Conservation (phyloP, 2,329 filamentous ascomycete genomes). For the Arthrobotrys iridis region DNA sequence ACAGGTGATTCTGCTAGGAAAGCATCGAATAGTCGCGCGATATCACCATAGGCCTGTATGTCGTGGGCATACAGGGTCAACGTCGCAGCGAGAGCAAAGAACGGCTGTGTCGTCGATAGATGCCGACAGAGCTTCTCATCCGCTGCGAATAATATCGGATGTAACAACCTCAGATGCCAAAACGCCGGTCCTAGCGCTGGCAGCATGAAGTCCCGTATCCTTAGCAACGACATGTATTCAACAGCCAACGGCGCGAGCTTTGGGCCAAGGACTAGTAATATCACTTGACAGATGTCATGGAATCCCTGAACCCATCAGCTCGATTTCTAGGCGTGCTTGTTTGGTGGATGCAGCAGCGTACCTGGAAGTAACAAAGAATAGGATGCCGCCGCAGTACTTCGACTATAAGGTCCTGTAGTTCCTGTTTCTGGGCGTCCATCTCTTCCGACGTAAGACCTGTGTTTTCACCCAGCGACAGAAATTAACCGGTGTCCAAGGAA, state of each 20-base stretch:
- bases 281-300: slow-evolving; percentile 96
- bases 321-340: too few species aligned
- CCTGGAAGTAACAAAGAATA: slow-evolving; percentile 90
- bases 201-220: slow-evolving; percentile 98
- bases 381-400: slow-evolving; percentile 82
- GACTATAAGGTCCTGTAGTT: slow-evolving; percentile 82
- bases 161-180: slow-evolving; percentile 85
- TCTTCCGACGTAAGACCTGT: slow-evolving; percentile 63
- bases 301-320: slow-evolving; percentile 69
- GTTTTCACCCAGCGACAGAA: slow-evolving; percentile 55
- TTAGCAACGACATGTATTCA: slow-evolving; percentile 83
- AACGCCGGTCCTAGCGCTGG: slow-evolving; percentile 83
- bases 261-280: slow-evolving; percentile 82
- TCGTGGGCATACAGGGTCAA: slow-evolving; percentile 97
- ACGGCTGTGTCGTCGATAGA: slow-evolving; percentile 81
- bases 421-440: slow-evolving; percentile 74
- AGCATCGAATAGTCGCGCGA: slow-evolving; percentile 90
- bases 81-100: slow-evolving; percentile 91
- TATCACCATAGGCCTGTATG: slow-evolving; percentile 87
- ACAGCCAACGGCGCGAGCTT: slow-evolving; percentile 71
- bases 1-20: slow-evolving; percentile 81
- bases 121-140: slow-evolving; percentile 78
- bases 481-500: slow-evolving; percentile 32
- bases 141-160: slow-evolving; percentile 77
- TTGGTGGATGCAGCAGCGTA: not conserved